Conservation (phyloP, 2,329 filamentous ascomycete genomes). For the Colletotrichum camelliae region DNA sequence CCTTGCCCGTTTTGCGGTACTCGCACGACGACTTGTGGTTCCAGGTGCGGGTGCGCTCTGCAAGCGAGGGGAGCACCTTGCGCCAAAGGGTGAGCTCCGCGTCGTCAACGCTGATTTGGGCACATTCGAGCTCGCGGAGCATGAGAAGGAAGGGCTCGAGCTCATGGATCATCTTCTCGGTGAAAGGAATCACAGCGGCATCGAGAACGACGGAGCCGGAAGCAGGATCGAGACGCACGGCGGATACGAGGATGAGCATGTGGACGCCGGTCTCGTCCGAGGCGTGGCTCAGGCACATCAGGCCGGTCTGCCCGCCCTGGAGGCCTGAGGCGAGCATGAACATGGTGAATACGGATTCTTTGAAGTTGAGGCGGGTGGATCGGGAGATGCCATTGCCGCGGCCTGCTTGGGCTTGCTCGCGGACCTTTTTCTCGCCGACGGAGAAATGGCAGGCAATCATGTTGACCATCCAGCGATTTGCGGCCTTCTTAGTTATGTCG, state of each 20-base stretch:
- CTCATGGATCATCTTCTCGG: slow-evolving; percentile 34
- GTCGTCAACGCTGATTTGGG: slow-evolving; percentile 46
- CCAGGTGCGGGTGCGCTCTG: slow-evolving; percentile 56
- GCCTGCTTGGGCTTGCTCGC: slow-evolving; percentile 29
- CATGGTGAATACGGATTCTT: slow-evolving; percentile 53
- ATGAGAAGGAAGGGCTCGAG: slow-evolving; percentile 44
- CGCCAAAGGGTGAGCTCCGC: slow-evolving; percentile 64
- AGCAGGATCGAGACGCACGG: slow-evolving; percentile 48
- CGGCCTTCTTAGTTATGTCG: slow-evolving; percentile 37
- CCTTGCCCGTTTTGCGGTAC: slow-evolving; percentile 39
- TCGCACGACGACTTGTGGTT: slow-evolving; percentile 46
- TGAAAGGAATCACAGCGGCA: slow-evolving; percentile 52
- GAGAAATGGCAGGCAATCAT: slow-evolving; percentile 47
- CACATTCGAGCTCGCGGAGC: slow-evolving; percentile 40
- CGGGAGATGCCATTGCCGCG: slow-evolving; percentile 25
- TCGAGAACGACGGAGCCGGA: slow-evolving; percentile 49
- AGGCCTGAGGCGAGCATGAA: slow-evolving; percentile 51
- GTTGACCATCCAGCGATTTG: slow-evolving; percentile 42
- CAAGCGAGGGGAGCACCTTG: slow-evolving; percentile 45
- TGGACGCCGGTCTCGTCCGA: slow-evolving; percentile 41
- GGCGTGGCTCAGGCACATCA: slow-evolving; percentile 47
- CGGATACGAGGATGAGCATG: slow-evolving; percentile 45
- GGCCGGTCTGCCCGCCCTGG: slow-evolving; percentile 47
- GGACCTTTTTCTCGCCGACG: slow-evolving; percentile 41
- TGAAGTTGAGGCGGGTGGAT: slow-evolving; percentile 48